These are phyloP conservation scores for Cyberlindnera subsufficiens DNA, from an alignment of 805 yeast genomes.

Conservation along the genomic window DNA sequence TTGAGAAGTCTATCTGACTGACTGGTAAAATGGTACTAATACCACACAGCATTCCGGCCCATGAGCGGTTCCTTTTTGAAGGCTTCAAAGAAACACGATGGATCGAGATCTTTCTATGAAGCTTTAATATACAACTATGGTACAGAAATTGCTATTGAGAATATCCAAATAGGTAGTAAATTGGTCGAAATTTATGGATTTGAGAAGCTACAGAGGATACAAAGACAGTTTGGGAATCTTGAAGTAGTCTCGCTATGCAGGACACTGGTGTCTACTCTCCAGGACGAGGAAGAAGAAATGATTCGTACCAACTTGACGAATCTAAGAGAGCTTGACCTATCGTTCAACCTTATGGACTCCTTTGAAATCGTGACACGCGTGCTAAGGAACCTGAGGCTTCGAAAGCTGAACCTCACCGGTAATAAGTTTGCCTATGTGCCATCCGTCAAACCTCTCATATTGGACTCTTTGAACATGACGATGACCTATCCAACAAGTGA, in stretches of 20 bases:
- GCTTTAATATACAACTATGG: slow-evolving; percentile 51
- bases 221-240: slow-evolving; percentile 40
- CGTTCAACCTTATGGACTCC: slow-evolving; percentile 48
- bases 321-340: slow-evolving; percentile 48
- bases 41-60: slow-evolving; percentile 8
- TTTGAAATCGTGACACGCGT: slow-evolving; percentile 35
- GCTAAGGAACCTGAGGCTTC: slow-evolving; percentile 29
- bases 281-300: slow-evolving; percentile 8
- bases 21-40: neutral
- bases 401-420: slow-evolving; percentile 47
- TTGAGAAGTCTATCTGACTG: neutral
- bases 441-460: neutral
- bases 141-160: slow-evolving; percentile 24
- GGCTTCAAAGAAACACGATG: slow-evolving; percentile 30
- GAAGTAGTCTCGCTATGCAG: slow-evolving; percentile 45
- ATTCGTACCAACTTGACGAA: slow-evolving; percentile 16
- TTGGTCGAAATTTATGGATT: slow-evolving; percentile 60
- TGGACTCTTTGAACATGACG: slow-evolving; percentile 21
- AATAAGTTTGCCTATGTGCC: slow-evolving; percentile 31
- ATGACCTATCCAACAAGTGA: slow-evolving; percentile 10
- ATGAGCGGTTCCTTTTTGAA: slow-evolving; percentile 64
- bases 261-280: slow-evolving; percentile 26
- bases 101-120: slow-evolving; percentile 29
- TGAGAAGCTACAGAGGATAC: slow-evolving; percentile 44
- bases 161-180: slow-evolving; percentile 49